Base-by-base conservation (phyloP, 768 basidiomycete genomes). In the Jaapia argillacea region DNA sequence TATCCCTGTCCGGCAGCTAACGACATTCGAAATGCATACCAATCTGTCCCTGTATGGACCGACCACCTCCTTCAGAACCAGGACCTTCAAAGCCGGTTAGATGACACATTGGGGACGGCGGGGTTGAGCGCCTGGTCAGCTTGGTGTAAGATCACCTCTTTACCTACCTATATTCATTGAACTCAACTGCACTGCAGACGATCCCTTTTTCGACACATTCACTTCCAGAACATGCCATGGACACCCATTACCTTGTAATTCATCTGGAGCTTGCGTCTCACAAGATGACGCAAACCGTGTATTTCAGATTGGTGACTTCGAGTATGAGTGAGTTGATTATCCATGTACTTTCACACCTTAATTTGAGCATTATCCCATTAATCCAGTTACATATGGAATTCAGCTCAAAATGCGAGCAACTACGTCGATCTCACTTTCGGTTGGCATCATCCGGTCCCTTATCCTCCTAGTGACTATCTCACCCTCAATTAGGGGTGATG, bases 151-250 rank as follows among this genome's bases (percentile, higher is more conserved):
- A 56, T 24, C 35, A 6, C 21, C 37, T 21, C 20, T 27, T 26
- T 23, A 2, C 22, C 22, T 42, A 10, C 40, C 6, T 24, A 26
- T 18, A 26, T 43, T 35, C 40, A 42, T 7, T 23, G 23, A 37
- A 12, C 6, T 14, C 18, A 42, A 25, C 38, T 31, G 14, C 5
- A 10, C 24, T 10, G 4, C 45, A 69, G 68, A 70, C 47, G 68
- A 74, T 44, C 72, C 72, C 45, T 74, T 65, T 58, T 74, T 74
- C 51, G 72, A 74, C 50, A 68, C 67, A n/a, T 70, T 74, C 53
- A 66, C 59, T 14, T 69, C 72, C 3, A 56, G 72, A 38, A 71
- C 68, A 1, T 74, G 71, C 47, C 54, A 69, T 43, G 65, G 64
- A 2, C 68, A 69, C 43, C 54, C 63, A 0, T 54, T 74, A 12